Base-by-base conservation (phyloP, 768 basidiomycete genomes). In the Paxillus involutus region DNA sequence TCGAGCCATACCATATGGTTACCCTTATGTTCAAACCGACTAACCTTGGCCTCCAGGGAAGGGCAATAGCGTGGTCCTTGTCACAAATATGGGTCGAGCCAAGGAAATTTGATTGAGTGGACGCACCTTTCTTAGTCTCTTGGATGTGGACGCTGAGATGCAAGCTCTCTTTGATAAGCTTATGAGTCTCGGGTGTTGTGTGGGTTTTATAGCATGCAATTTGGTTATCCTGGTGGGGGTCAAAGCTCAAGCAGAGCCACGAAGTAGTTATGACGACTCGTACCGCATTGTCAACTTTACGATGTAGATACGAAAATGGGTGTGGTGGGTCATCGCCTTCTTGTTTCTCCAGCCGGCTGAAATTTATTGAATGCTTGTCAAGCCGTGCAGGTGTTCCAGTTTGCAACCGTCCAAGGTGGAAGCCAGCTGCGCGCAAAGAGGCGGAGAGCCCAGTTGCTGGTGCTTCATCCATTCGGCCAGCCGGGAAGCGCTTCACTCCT, bases 61-160 rank as follows among this genome's bases (percentile, higher is more conserved):
- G 94, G 94, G 58, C 94, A 96, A 68, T 96, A 96, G 17, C 94
- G 81, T 6, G 94, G 94, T 2, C 93, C 91, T 92, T 51, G 14
- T 16, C 17, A 44, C 10, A 1, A 13, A 21, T 50, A 4, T 44
- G 29, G 43, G 44, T 55, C 7, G 42, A 35, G 33, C 2, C 21
- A 19, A 42, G 12, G 16, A 48, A 19, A 4, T 35, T 24, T 2
- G n/a, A 9, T 21, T 19, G 3, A 49, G 35, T 43, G 13, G n/a
- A 47, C 44, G 3, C 8, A 84, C 91, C 93, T 73, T 89, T 93
- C 71, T 86, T 89, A 0, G 91, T 88, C 68, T 95, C 93, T 63
- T 91, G 88, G 8, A 96, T 89, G 66, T 95, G 94, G 6, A 91
- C 77, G 36, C 90, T 89, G 1, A 82, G 73, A 60, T 91, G 88